Conservation (phyloP, 2,329 filamentous ascomycete genomes). For the Venturia aucupariae region DNA sequence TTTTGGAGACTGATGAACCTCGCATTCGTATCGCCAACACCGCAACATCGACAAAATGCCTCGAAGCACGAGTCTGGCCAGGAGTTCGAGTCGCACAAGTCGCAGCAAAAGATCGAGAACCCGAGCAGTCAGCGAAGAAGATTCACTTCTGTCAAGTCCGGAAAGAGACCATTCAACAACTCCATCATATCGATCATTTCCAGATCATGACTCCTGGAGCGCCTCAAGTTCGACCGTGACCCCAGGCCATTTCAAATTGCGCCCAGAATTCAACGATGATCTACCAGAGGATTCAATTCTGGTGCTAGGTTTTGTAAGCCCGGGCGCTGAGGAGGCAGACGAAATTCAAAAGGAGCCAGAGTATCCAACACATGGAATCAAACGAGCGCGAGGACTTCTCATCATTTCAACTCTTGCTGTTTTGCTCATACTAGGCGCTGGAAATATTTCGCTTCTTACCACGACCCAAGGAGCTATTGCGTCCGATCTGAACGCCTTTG, state of each 20-base stretch:
- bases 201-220: conserved; percentile 12
- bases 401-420: conserved; percentile 7
- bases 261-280: conserved; percentile 1
- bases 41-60: neutral
- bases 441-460: conserved; percentile 72
- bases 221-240: conserved; percentile 9
- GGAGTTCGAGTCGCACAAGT: neutral
- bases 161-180: conserved; percentile 7
- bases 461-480: conserved; percentile 73
- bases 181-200: conserved; percentile 12
- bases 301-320: neutral
- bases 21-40: neutral
- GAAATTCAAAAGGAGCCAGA: neutral
- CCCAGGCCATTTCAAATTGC: neutral
- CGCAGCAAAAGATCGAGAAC: conserved; percentile 4
- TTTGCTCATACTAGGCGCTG: conserved; percentile 26
- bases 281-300: neutral
- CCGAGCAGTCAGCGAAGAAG: conserved; percentile 4
- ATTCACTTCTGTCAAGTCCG: neutral
- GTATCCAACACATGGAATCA: conserved; percentile 4
- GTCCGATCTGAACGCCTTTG: conserved; percentile 63
- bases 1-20: neutral
- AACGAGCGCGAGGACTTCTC: neutral
- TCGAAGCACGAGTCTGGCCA: neutral
- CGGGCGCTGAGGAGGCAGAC: neutral